phyloP scores from a whole-genome alignment of 192 early-diverging fungal genomes.

The Coemansia sp. region DNA sequence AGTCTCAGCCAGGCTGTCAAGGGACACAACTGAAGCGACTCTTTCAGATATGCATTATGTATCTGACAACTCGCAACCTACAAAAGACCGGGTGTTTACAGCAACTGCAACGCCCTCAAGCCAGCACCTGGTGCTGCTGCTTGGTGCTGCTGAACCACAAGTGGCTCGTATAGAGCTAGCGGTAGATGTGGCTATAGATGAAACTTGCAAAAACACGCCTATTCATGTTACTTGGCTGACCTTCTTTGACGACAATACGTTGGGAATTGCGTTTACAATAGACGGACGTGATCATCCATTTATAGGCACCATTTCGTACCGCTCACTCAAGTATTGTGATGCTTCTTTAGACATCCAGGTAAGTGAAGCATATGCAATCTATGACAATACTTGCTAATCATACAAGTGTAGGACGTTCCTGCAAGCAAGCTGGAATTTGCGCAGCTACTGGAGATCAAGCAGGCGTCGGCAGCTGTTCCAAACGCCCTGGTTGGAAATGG shows the following conservation, averaged over 20 bases:
- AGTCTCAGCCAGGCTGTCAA: neutral
- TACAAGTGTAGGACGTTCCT: neutral
- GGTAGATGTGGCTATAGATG: neutral
- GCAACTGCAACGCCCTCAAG: neutral
- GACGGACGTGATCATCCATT: slow-evolving; percentile 22
- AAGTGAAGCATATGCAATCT: neutral
- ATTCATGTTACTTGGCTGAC: slow-evolving; percentile 18
- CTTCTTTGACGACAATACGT: slow-evolving; percentile 31
- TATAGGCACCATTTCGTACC: slow-evolving; percentile 29
- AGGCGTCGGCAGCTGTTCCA: slow-evolving; percentile 12
- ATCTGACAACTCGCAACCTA: neutral
- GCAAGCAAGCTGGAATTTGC: slow-evolving; percentile 16
- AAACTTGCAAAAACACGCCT: neutral
- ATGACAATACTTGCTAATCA: neutral
- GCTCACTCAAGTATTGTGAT: neutral
- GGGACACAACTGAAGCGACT: neutral
- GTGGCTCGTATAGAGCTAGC: slow-evolving; percentile 5
- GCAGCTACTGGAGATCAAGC: slow-evolving; percentile 15
- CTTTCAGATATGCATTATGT: slow-evolving; percentile 13
- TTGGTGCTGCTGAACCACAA: neutral
- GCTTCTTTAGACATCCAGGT: neutral
- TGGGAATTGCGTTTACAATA: slow-evolving; percentile 33
- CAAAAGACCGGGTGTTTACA: neutral
- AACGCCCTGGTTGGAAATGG: slow-evolving; percentile 26
- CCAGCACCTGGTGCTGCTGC: neutral